Evolutionary conservation across 2,329 filamentous ascomycete species (phyloP), one percentile per base, ranked within the genome.

Genomic region (Aspergillus sp.): DNA sequence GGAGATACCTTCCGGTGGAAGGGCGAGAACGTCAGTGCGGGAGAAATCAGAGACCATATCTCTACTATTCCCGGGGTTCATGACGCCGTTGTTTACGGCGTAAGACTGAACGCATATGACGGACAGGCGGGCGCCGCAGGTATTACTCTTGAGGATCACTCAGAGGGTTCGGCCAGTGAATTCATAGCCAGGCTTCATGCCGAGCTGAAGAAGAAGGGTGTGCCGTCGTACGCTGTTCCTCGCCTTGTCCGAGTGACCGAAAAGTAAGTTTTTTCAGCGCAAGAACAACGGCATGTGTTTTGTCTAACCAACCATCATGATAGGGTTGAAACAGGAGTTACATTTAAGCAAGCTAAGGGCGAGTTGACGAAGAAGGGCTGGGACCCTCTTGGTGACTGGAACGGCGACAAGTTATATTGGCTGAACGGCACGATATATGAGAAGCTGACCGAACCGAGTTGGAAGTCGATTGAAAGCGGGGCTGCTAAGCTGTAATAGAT

Each of bases 271-370:
- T 4, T 4, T n/a, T 11, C 17, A 8, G 7, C 9, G 9, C 31
- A 5, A 6, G 4, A n/a, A 9, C 2, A 12, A 23, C 23, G n/a
- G n/a, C 33, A 12, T 6, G 35, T 37, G 14, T n/a, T n/a, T 17
- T 19, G 33, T 45, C 50, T 58, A 56, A 53, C 27, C 3, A 40
- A 61, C 40, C 24, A 21, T 3, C 4, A 5, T 35, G n/a, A 15
- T 40, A 75, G 73, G 53, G 78, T 80, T 52, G 73, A 75, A 56
- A 76, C 76, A 1, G 77, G 76, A 45, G 79, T 76, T n/a, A 81
- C 79, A 5, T 81, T 81, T 69, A 82, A 81, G 61, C 79, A 81
- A 61, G 75, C 76, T 2, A 81, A 81, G 64, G 72, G 70, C 7
- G 76, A 77, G 8, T 60, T 80, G 24, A 65, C 73, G 24, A 77